Evolutionary conservation across 1,284 basidiomycete genomes (phyloP).

Genomic region (Trichosporon faecale): DNA sequence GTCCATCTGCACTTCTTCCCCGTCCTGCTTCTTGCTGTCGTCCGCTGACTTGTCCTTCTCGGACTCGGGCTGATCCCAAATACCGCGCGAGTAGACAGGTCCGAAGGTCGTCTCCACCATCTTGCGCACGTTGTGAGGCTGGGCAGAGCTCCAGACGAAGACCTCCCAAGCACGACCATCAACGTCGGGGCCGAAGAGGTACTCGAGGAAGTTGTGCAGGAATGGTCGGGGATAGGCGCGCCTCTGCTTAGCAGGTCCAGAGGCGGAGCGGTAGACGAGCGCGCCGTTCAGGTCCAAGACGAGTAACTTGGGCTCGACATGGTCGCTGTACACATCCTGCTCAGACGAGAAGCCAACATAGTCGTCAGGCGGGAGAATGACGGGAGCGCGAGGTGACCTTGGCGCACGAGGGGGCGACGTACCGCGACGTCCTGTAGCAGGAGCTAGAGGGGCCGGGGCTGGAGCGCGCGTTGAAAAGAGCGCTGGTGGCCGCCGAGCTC

Average conservation of each 20-base stretch:
- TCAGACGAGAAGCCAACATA: constrained; percentile 17
- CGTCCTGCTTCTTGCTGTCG: neutral
- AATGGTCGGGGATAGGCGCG: constrained; percentile 44
- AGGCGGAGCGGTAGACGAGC: constrained; percentile 39
- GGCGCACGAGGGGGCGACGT: neutral
- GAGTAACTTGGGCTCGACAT: constrained; percentile 37
- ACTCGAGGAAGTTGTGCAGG: constrained; percentile 45
- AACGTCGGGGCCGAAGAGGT: constrained; percentile 41
- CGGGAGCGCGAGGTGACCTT: neutral
- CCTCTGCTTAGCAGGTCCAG: constrained; percentile 14
- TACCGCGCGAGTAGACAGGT: constrained; percentile 30
- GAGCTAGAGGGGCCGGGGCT: neutral
- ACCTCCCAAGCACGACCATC: constrained; percentile 39
- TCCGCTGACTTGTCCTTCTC: constrained; percentile 14
- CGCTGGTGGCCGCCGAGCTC: neutral
- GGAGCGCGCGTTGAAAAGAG: neutral
- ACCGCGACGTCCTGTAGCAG: neutral
- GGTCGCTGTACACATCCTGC: neutral
- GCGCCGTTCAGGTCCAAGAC: constrained; percentile 52
- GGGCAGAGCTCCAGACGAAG: constrained; percentile 50
- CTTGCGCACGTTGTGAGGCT: constrained; percentile 47
- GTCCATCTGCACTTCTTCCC: neutral
- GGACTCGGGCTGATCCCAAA: constrained; percentile 30
- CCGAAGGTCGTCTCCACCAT: constrained; percentile 49
- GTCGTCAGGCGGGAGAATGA: constrained; percentile 2